Base-by-base conservation (phyloP, 148 eudicot species). In the Heliamphora exappendiculata region DNA sequence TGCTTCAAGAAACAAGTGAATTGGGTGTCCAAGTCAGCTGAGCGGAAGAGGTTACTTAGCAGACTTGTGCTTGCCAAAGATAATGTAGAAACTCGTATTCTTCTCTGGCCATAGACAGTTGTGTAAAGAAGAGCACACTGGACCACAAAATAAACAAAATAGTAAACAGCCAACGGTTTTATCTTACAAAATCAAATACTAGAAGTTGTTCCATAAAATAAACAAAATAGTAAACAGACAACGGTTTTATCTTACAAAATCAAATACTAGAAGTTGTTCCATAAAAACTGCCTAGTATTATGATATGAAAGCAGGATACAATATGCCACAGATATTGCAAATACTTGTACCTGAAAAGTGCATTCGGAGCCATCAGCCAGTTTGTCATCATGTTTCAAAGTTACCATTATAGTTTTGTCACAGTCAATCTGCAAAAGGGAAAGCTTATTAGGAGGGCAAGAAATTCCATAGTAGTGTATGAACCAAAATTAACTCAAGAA, bases 71-170 rank as follows among this genome's bases (percentile, higher is more conserved):
- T 91, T 39, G 97, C 88, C 76, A 95, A 91, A 78, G 98, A 92
- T 75, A 95, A 83, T 44, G 91, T 95, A 76, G 91, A 88, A 75
- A 95, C 90, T 60, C 98, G 87, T 58, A 95, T 95, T 91, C 96
- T 91, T 85, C 98, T 88, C 84, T 95, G 90, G 72, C 98, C 98
- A 83, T 91, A 88, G 37, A 95, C 83, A 71, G 97, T 95, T 54
- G 98, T 95, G 84, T 95, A 95, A 22, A 95, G 88, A 87, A 95
- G 96, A 20, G 98, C 98, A 78, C 96, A 95, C 98, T 95, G 67
- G 50, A 81, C 39, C 75, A 70, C 54, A 77, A 58, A 69, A 73
- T 3, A 45, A 31, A 72, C 31, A 55, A 55, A 50, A 4, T 33
- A n/a, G 9, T 55, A 49, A 58, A 67, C 75, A 2, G 5, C 51